phyloP scores from a whole-genome alignment of 2,329 filamentous ascomycete species.

The Juglanconis juglandina region DNA sequence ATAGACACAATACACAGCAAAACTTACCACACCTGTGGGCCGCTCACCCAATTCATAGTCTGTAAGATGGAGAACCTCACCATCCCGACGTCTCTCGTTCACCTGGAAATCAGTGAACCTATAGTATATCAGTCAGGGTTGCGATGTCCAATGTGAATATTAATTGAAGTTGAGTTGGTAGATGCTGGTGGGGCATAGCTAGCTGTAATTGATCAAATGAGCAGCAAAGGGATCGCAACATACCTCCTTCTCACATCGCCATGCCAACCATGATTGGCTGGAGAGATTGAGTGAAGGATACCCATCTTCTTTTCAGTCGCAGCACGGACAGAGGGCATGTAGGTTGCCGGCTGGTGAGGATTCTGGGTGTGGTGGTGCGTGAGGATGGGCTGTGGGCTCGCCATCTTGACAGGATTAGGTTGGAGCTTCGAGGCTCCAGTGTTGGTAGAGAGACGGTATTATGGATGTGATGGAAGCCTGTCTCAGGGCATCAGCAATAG shows the following conservation, averaged over 20 bases:
- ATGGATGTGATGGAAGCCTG: no score
- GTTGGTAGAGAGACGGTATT: no score
- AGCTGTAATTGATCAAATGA: not conserved
- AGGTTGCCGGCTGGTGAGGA: constrained; percentile 12
- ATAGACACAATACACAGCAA: constrained; percentile 5
- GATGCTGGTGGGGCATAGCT: no score
- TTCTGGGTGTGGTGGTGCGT: not conserved
- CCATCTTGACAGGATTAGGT: not conserved
- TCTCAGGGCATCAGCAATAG: no score
- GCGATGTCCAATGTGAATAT: no score
- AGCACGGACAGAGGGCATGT: constrained; percentile 23
- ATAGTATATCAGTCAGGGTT: constrained; percentile 7
- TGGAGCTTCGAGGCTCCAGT: no score
- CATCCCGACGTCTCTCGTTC: constrained; percentile 78
- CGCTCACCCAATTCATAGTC: constrained; percentile 22
- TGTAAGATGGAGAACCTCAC: constrained; percentile 69
- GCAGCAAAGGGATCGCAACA: constrained; percentile 8
- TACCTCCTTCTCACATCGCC: constrained; percentile 45
- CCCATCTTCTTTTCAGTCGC: constrained; percentile 36
- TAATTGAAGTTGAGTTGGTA: no score
- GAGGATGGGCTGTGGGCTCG: not conserved
- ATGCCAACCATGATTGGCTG: constrained; percentile 38
- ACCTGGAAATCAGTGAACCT: constrained; percentile 91
- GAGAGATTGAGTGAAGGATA: constrained; percentile 38
- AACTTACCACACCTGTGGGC: constrained; percentile 5